Percentiles rank a stretch among this genome's conserved stretches.
phyloP scores from a whole-genome alignment of 78 protist genomes.

The Monosiga brevicollis region DNA sequence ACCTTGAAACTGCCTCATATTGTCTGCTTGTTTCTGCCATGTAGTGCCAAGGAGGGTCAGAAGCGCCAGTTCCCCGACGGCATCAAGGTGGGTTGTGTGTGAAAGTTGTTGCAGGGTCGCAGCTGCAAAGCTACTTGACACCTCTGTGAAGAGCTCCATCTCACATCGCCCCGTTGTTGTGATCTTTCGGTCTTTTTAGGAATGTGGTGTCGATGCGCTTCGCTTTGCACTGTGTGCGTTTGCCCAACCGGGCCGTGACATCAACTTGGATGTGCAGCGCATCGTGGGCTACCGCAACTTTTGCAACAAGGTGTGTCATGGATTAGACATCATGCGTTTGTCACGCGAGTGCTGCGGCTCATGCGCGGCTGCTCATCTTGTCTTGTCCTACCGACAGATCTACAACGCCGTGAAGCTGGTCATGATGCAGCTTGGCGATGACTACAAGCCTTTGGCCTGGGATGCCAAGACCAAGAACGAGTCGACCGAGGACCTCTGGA shows the following conservation, averaged over 20 bases:
- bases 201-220: constrained; percentile 98
- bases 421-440: not conserved
- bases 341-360: not conserved
- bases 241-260: constrained; percentile 63
- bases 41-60: constrained; percentile 52
- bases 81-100: constrained; percentile 44
- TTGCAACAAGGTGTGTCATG: constrained; percentile 97
- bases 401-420: not conserved
- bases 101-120: no score
- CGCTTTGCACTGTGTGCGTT: constrained; percentile 87
- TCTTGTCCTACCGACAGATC: not conserved
- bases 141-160: no score
- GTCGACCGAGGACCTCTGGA: constrained; percentile 68
- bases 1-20: no score
- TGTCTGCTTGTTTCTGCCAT: no score
- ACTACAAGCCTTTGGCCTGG: not conserved
- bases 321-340: not conserved
- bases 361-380: not conserved
- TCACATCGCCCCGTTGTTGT: no score
- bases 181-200: no score
- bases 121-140: no score
- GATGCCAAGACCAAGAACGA: not conserved
- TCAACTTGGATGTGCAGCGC: constrained; percentile 83
- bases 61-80: constrained; percentile 89
- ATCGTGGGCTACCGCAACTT: constrained; percentile 81